Base-by-base conservation (phyloP, 75 land plant species). In the Sequoia sempervirens region DNA sequence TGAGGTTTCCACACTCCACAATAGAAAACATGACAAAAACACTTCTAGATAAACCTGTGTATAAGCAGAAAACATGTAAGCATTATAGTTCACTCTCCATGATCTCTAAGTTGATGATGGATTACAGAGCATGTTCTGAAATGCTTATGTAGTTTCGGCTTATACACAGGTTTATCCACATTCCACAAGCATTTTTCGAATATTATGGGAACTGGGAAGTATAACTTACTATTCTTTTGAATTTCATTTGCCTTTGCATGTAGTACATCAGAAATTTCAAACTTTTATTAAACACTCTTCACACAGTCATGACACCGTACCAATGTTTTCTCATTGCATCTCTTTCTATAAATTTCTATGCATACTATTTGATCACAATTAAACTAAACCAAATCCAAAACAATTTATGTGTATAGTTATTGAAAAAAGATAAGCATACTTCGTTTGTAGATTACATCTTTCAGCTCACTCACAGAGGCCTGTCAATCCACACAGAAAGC, bases 401-500 rank as follows among this genome's bases (percentile, higher is more conserved):
- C 45, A 38, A 40, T 58, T 80, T 54, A 14, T 3, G 17, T 58
- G 32, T 40, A 41, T 5, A 10, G 45, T n/a, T 8, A 50, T 76
- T 40, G 8, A 9, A 40, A 53, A n/a, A 84, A 28, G 47, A 9
- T 46, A 18, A 50, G 85, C 95, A 89, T 84, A 97, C 99, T 91
- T 79, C 90, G 84, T 50, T 80, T 80, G 81, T 94, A 84, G 80
- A 97, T 96, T 2, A 92, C 92, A 14, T 89, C 92, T 79, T 97
- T 95, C 86, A 97, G 90, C 90, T 97, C 98, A 26, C 86, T 79
- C 85, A 96, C 93, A 12, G 95, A 89, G 37, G 95, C 98, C 99
- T 97, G 91, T 86, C 88, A 84, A 82, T 38, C 28, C 38, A 64
- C 73, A 64, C 81, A 41, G 75, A 78, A 41, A 26, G 11, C 30